Percentiles rank a stretch among this genome's conserved stretches.
phyloP scores from a whole-genome alignment of 2,329 filamentous ascomycete genomes.

The Talaromyces sp. region DNA sequence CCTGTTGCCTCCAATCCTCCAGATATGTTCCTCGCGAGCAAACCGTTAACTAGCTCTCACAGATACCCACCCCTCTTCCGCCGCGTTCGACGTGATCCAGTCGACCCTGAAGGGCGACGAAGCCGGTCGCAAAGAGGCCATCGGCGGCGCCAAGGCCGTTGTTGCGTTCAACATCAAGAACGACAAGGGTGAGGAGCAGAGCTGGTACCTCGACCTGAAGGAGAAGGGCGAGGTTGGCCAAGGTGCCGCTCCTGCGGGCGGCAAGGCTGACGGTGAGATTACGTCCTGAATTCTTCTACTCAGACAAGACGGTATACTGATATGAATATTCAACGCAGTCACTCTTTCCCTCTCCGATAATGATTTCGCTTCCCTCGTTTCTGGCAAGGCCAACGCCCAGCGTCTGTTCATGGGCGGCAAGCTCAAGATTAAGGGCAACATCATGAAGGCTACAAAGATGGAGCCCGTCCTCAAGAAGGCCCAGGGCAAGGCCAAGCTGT shows the following conservation, averaged over 20 bases:
- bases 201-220: constrained; percentile 96
- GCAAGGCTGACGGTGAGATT: constrained; percentile 77
- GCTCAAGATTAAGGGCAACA: constrained; percentile 95
- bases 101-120: constrained; percentile 68
- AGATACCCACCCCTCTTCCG: constrained; percentile 88
- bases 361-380: constrained; percentile 81
- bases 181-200: constrained; percentile 72
- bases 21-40: not conserved
- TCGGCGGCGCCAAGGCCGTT: constrained; percentile 84
- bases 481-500: constrained; percentile 78
- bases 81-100: constrained; percentile 87
- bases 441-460: constrained; percentile 97
- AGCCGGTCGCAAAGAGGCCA: constrained; percentile 78
- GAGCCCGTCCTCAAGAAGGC: constrained; percentile 91
- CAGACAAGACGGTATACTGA: constrained; percentile 7
- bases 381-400: constrained; percentile 91
- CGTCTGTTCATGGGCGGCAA: constrained; percentile 97
- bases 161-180: constrained; percentile 96
- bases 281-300: not conserved
- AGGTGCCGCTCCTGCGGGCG: constrained; percentile 67
- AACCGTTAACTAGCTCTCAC: constrained; percentile 15
- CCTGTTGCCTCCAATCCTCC: not conserved
- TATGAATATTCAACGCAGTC: constrained; percentile 56
- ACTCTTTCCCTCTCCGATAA: constrained; percentile 82
- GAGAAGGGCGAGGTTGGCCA: constrained; percentile 79